These are phyloP conservation scores for Gracilaria gracilis DNA, from an alignment of 23 red algal genomes.

Conservation along the genomic window DNA sequence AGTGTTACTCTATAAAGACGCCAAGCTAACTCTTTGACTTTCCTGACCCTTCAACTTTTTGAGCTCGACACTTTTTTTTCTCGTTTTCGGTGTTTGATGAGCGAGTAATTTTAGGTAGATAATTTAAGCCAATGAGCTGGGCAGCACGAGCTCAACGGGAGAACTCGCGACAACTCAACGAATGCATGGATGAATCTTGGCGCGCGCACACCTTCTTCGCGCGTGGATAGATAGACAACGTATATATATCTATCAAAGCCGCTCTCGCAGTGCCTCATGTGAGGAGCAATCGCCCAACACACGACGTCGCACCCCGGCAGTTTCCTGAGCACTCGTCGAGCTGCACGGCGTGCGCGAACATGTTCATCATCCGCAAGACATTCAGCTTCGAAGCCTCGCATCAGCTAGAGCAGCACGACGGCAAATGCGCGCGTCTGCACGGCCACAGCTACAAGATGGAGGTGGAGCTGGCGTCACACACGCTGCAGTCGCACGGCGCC, in stretches of 20 bases:
- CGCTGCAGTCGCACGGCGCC: constrained; percentile 72
- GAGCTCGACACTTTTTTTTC: too few species aligned
- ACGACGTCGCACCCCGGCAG: neutral
- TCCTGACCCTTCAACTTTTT: too few species aligned
- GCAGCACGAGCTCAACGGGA: too few species aligned
- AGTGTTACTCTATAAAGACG: neutral
- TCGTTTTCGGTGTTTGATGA: too few species aligned
- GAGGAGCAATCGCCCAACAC: neutral
- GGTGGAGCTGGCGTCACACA: constrained; percentile 48
- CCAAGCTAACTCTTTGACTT: neutral
- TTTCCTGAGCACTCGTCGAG: neutral
- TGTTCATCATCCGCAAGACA: constrained; percentile 82
- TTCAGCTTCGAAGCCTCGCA: constrained; percentile 97
- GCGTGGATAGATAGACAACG: too few species aligned
- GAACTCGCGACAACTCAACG: too few species aligned
- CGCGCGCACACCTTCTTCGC: too few species aligned
- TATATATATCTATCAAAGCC: too few species aligned
- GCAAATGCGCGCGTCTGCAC: constrained; percentile 91
- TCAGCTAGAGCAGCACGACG: constrained; percentile 85
- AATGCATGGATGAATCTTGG: too few species aligned
- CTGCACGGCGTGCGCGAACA: neutral
- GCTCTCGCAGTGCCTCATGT: neutral
- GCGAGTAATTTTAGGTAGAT: too few species aligned
- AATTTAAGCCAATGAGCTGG: too few species aligned
- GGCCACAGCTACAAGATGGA: constrained; percentile 95